Conservation (phyloP, 306 rosid genomes). For the Pachyrhizus erosus region DNA sequence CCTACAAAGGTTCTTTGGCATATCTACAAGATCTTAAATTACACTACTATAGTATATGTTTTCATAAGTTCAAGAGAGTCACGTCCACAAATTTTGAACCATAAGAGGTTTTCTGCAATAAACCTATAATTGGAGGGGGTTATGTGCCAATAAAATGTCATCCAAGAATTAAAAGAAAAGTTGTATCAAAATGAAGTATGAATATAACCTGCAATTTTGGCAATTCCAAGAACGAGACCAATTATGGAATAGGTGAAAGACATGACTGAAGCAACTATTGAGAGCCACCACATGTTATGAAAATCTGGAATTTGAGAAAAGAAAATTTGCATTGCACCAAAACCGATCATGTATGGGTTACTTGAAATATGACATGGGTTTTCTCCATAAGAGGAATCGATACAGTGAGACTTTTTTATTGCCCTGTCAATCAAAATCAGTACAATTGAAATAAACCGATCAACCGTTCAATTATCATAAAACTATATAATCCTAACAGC, state of each 20-base stretch:
- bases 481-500: no score
- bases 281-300: slow-evolving; percentile 72
- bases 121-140: neutral
- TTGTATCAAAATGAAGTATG: neutral
- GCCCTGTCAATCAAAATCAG: slow-evolving; percentile 53
- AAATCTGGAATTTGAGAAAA: slow-evolving; percentile 68
- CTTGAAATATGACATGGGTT: slow-evolving; percentile 53
- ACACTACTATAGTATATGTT: slow-evolving; percentile 3
- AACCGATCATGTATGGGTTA: slow-evolving; percentile 53
- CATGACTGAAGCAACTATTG: slow-evolving; percentile 64
- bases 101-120: slow-evolving; percentile 15
- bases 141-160: slow-evolving; percentile 4
- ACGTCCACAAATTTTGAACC: slow-evolving; percentile 3
- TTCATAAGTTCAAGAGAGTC: neutral
- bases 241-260: slow-evolving; percentile 61
- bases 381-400: slow-evolving; percentile 38
- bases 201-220: slow-evolving; percentile 59
- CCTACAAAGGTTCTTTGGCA: neutral
- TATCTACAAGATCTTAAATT: slow-evolving; percentile 7
- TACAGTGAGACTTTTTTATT: slow-evolving; percentile 50
- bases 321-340: slow-evolving; percentile 53
- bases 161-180: slow-evolving; percentile 30
- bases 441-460: neutral
- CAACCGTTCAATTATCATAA: neutral
- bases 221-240: slow-evolving; percentile 60